phyloP scores from a whole-genome alignment of 139 green algal genomes.

The Coelastrella sp. region DNA sequence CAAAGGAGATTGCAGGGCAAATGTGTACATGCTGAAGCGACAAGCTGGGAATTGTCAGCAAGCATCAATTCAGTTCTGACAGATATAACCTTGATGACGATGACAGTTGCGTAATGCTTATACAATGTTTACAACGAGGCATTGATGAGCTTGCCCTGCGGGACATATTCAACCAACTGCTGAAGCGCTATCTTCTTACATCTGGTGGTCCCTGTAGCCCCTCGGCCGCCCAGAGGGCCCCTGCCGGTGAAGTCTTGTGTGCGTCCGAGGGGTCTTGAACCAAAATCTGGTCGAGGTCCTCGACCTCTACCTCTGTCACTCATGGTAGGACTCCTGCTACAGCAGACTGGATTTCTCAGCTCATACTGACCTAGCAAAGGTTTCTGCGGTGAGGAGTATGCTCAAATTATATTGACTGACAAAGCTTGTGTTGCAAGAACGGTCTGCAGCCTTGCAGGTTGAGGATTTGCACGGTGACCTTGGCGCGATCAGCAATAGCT shows the following conservation, averaged over 20 bases:
- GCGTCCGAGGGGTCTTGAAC: slow-evolving; percentile 8
- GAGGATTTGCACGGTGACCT: too few species aligned
- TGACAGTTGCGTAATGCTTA: too few species aligned
- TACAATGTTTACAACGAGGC: neutral
- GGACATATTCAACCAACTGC: too few species aligned
- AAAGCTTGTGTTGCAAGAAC: too few species aligned
- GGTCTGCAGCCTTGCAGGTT: too few species aligned
- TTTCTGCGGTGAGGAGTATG: too few species aligned
- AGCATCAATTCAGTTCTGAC: too few species aligned
- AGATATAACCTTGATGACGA: too few species aligned
- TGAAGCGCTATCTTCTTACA: neutral
- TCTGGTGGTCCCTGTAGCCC: neutral
- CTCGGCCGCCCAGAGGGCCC: neutral
- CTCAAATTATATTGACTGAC: too few species aligned
- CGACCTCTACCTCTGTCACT: slow-evolving; percentile 35
- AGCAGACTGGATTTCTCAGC: neutral
- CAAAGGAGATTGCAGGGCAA: neutral
- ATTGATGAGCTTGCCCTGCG: neutral
- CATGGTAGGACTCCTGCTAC: neutral
- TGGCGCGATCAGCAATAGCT: slow-evolving; percentile 14
- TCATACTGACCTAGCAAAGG: neutral
- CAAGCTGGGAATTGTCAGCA: too few species aligned
- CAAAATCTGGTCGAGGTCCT: neutral
- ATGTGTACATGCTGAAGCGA: neutral
- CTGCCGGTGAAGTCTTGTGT: slow-evolving; percentile 24